Evolutionary conservation across 495 filamentous ascomycete species (phyloP), one percentile per base, ranked within the genome.

Genomic region (Podospora didyma): DNA sequence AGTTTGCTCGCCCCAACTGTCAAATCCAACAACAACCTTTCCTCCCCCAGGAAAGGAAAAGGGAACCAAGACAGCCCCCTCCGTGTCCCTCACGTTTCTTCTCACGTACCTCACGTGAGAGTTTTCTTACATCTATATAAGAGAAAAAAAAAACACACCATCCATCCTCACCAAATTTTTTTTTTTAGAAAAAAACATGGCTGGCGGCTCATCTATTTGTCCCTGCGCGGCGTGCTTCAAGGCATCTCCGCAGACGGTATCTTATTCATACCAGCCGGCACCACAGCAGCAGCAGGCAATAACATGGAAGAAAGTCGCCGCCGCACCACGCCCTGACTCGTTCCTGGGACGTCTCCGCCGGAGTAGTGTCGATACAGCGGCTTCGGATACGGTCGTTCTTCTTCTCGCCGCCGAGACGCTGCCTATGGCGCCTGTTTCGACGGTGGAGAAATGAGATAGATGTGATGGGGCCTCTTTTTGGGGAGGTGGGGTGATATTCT

Each of bases 171-270:
- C 34, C 16, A 37, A 7, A 7, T 37, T 37, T 37, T 37, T 37
- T 37, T 37, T 37, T 37, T 37, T 37, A 37, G 9, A 22, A 46
- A 1, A 10, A 48, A 48, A n/a, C 28, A 62, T 56, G 46, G 24
- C 42, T 16, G 34, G 31, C 35, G 54, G 51, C 35, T 57, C 54
- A 9, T 17, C 55, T 7, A 46, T 58, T 22, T 66, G 63, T 49
- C 63, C 63, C n/a, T 66, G 63, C 55, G 47, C 63, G 12, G 47
- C 54, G 11, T 66, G 63, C 63, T 66, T 58, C 53, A 54, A 50
- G 34, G n/a, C 56, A 11, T 3, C 48, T 46, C 23, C 37, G 22
- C 16, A n/a, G 10, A 28, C 31, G 12, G 9, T 31, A 3, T 17
- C 1, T 19, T n/a, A 16, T 22, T 21, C n/a, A 23, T 21, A 21